Percentiles rank a stretch among this genome's conserved stretches.
phyloP scores from a whole-genome alignment of 2,329 filamentous ascomycete species.

The Boeremia lycopersici region DNA sequence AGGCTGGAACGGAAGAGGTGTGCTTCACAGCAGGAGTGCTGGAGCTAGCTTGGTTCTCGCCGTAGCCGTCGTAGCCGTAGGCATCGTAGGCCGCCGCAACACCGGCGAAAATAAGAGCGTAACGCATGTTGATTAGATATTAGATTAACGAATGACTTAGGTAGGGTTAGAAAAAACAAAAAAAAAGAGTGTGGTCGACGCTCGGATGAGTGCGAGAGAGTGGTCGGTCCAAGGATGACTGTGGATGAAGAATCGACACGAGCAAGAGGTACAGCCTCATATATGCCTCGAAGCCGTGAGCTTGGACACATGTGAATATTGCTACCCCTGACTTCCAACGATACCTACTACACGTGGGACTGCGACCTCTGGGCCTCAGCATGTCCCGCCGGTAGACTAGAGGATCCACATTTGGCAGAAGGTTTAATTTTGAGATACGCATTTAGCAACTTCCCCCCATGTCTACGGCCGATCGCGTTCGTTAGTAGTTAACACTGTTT shows the following conservation, averaged over 20 bases:
- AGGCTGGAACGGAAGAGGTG: conserved; percentile 1
- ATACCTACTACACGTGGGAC: not conserved
- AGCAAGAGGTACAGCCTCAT: conserved; percentile 6
- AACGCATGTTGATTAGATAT: conserved; percentile 26
- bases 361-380: conserved; percentile 1
- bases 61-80: conserved; percentile 20
- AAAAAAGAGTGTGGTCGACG: conserved; percentile 17
- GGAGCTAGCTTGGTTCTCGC: conserved; percentile 8
- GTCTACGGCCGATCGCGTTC: not conserved
- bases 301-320: conserved; percentile 5
- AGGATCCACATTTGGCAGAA: conserved; percentile 1
- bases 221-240: conserved; percentile 22
- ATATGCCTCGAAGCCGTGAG: conserved; percentile 4
- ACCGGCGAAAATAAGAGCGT: conserved; percentile 34
- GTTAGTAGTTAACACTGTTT: not conserved
- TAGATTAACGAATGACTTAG: conserved; percentile 32
- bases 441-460: not conserved
- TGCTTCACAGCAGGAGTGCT: conserved; percentile 15
- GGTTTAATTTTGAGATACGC: conserved; percentile 1
- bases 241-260: conserved; percentile 13
- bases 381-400: conserved; percentile 1
- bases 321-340: conserved; percentile 11
- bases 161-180: conserved; percentile 17
- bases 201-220: conserved; percentile 26
- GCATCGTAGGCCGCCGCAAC: conserved; percentile 32